Evolutionary conservation across 192 early-diverging fungal species (phyloP), one percentile per base, ranked within the genome.

Genomic region (Backusella liffmaniae): DNA sequence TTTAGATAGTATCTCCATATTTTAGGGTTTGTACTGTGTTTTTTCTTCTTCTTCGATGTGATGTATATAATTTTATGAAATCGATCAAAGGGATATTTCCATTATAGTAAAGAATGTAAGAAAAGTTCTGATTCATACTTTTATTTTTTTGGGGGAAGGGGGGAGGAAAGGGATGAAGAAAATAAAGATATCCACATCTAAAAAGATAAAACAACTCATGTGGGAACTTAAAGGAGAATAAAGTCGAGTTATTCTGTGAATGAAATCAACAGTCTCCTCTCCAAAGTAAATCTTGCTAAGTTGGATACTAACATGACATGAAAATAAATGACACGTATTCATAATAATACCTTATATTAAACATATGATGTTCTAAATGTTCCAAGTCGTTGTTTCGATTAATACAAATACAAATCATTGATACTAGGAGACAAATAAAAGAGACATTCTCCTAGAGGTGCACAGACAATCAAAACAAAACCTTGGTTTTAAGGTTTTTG

Each of bases 21-120:
- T 62, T 62, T 62, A 12, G 56, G 56, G 26, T 29, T 62, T 29
- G 10, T 62, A 23, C 23, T 29, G 56, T 32, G 3, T 62, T 62
- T 29, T 32, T 32, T 32, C 3, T 32, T 30, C 2, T 32, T 32
- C 30, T 32, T 59, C 56, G 21, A 26, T 59, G 12, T 18, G 23
- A 26, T 59, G 26, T 59, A 4, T 59, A 59, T 23, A 23, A 10
- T 59, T 59, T 59, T 26, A 59, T 59, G 46, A 44, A 23, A 23
- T 56, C 18, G 1, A 26, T 26, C 9, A 26, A 59, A 29, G 56
- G 9, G n/a, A 26, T 59, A 4, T 4, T 56, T 56, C n/a, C 18
- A 56, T 56, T 56, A 56, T 56, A 56, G 53, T 56, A 56, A 56
- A 56, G 53, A 56, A 56, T 56, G 53, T 56, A 56, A 44, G 4